Evolutionary conservation across 2,329 filamentous ascomycete genomes (phyloP), one percentile per base, ranked within the genome.

Genomic region (Arthrobotrys sphaeroides): DNA sequence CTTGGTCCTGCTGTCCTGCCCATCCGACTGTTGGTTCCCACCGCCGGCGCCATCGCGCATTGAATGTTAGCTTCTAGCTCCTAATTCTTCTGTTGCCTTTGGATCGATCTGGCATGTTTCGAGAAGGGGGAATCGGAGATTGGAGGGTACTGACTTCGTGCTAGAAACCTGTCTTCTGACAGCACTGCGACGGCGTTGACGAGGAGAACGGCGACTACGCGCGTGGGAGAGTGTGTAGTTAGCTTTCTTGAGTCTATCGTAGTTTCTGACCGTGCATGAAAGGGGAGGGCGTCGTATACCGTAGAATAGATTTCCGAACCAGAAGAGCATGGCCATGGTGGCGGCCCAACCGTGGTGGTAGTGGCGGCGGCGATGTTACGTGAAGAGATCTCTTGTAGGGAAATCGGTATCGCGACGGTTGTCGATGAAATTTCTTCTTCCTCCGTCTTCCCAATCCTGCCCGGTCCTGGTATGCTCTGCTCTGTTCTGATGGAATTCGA

Each of bases 161-260:
- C 79, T 24, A 80, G 77, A 47, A 80, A 80, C 16, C 79, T 77
- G 60, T 80, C 79, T 78, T 80, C 94, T 80, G 93, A 96, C 78
- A 98, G 90, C 81, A 97, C 89, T 78, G 94, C 93, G 82, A 98
- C 90, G 78, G 93, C 92, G 84, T 99, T 99, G 84, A 95, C 90
- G 82, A 98, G 88, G 81, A 98, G 92, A 82, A 96, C 86, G 79
- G 89, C 87, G 79, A 94, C 91, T 93, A 80, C 20, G 64, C 38
- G 59, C 61, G 69, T 57, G 53, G 47, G 1, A 12, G 20, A 16
- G n/a, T 16, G 70, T 68, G n/a, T 75, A 75, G 62, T 38, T 73
- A n/a, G 40, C 22, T 10, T 20, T 12, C 18, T 33, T 16, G n/a
- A 13, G 38, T 20, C 2, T 51, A 6, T n/a, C 28, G 26, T n/a